Base-by-base conservation (phyloP, 441 rosid genomes). In the Breynia disticha region DNA sequence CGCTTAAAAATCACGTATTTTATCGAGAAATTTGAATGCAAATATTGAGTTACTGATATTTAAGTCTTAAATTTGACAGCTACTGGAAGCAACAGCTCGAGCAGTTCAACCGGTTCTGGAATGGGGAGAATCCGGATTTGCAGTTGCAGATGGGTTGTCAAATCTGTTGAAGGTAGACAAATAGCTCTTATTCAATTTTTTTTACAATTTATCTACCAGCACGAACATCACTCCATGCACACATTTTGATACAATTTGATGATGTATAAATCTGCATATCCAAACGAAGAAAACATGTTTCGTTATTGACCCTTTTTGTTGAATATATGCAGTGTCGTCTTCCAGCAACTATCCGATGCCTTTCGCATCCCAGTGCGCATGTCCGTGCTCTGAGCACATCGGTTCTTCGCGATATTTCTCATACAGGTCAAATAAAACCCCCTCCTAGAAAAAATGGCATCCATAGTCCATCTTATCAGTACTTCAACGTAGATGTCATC, bases 1-100 rank as follows among this genome's bases (percentile, higher is more conserved):
- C 32, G 3, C 32, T 24, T 24, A 2, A 2, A 24, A 24, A 2
- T 3, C 7, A 24, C 32, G 7, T 24, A 24, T 24, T 24, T 7
- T 24, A 24, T 24, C 32, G 7, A 2, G 32, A 24, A 24, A 24
- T 24, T 24, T 24, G 4, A 3, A 24, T 24, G 7, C 7, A 7
- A 3, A 24, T 24, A 24, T 24, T 2, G 32, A 24, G 7, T 24
- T 3, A 2, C 7, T 24, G 3, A 24, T 24, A 7, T 24, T 24
- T 24, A 24, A 24, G 7, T 7, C 32, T 24, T 24, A 7, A 24
- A 24, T 24, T 2, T 69, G 60, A 62, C 84, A 93, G 99, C 78
- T 88, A 71, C 81, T 93, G 52, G 99, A 93, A 82, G 97, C 96
- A 42, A 93, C 96, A 1, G 96, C 99, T 50, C 80, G 97, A 74